phyloP scores from a whole-genome alignment of 495 filamentous ascomycete genomes.

The Daldinia bambusicola region DNA sequence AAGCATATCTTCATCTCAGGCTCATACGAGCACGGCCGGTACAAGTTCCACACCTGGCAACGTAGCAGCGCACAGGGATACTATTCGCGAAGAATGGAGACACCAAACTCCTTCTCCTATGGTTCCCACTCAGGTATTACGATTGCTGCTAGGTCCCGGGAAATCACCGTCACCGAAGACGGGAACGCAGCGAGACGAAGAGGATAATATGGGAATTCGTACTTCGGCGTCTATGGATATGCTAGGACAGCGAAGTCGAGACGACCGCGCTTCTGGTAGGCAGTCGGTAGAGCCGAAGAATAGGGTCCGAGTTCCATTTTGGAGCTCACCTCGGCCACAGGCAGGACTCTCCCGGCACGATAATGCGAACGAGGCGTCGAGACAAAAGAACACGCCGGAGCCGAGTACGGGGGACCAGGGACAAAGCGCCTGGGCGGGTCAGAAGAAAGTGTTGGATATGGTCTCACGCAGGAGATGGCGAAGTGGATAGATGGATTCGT shows the following conservation, averaged over 20 bases:
- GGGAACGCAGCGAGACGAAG: constrained; percentile 17
- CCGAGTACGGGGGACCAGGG: background rate
- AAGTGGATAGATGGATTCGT: constrained; percentile 18
- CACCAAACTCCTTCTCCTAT: constrained; percentile 35
- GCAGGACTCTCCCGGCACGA: background rate
- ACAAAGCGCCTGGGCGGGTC: background rate
- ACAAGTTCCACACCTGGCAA: constrained; percentile 32
- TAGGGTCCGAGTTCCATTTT: constrained; percentile 25
- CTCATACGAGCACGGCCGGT: constrained; percentile 13
- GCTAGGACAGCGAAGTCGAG: background rate
- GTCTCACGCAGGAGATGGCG: constrained; percentile 25
- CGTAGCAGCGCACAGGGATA: constrained; percentile 4
- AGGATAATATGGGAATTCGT: background rate
- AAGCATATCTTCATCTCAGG: constrained; percentile 25
- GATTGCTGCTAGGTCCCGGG: constrained; percentile 18
- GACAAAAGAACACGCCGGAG: background rate
- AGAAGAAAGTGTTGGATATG: constrained; percentile 9
- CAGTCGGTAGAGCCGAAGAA: constrained; percentile 15
- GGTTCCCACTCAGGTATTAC: constrained; percentile 32
- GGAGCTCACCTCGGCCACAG: constrained; percentile 20
- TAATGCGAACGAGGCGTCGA: background rate
- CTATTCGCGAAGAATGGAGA: constrained; percentile 17
- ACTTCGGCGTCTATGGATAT: background rate
- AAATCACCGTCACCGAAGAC: constrained; percentile 28
- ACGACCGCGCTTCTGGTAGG: background rate